Conservation (phyloP, 768 basidiomycete genomes). For the Cantharellus anzutake region DNA sequence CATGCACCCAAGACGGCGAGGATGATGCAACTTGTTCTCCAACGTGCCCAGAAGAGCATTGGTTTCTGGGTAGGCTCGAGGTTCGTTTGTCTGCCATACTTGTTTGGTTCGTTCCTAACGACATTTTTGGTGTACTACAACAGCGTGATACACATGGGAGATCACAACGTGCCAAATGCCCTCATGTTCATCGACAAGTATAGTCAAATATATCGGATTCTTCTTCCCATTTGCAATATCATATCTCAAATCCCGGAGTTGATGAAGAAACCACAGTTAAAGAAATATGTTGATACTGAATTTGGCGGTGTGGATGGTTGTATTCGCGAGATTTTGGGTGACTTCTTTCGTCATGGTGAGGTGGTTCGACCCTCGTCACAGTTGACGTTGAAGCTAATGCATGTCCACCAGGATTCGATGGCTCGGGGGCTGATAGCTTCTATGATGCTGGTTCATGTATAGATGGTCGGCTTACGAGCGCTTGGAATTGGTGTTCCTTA, state of each 20-base stretch:
- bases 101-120: no score
- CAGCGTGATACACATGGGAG: slow-evolving; percentile 48
- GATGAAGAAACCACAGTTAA: slow-evolving; percentile 45
- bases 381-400: background rate
- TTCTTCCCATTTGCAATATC: slow-evolving; percentile 71
- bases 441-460: slow-evolving; percentile 76
- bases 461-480: slow-evolving; percentile 71
- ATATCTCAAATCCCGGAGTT: slow-evolving; percentile 53
- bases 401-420: slow-evolving; percentile 34
- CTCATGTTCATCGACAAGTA: slow-evolving; percentile 85
- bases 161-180: slow-evolving; percentile 69
- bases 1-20: slow-evolving; percentile 74
- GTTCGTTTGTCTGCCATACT: slow-evolving; percentile 17
- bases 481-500: slow-evolving; percentile 81
- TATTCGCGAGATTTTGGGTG: slow-evolving; percentile 49
- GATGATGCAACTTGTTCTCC: slow-evolving; percentile 74
- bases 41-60: slow-evolving; percentile 64
- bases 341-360: slow-evolving; percentile 65
- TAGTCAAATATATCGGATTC: slow-evolving; percentile 79
- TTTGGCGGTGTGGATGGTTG: slow-evolving; percentile 60
- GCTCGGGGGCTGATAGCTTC: slow-evolving; percentile 81
- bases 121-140: background rate
- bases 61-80: slow-evolving; percentile 65
- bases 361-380: background rate
- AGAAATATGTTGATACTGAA: slow-evolving; percentile 62